These are phyloP conservation scores for Fremontodendron californicum DNA, from an alignment of 345 rosid species.

Conservation along the genomic window DNA sequence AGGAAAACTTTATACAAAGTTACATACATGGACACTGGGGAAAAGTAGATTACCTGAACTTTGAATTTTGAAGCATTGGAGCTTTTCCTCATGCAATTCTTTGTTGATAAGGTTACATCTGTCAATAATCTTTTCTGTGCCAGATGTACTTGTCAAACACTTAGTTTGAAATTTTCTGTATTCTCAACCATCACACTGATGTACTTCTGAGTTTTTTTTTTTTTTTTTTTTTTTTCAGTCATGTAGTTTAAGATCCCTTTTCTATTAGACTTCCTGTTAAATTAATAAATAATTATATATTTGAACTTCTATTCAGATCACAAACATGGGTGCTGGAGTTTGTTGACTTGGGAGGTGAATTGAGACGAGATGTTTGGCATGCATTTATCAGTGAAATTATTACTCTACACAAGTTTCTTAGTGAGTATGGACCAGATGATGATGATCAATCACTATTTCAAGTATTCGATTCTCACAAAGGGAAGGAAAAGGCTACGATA, in stretches of 20 bases:
- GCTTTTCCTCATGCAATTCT: background rate
- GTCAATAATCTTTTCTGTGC: background rate
- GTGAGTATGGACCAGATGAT: conserved; percentile 72
- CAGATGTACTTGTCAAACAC: background rate
- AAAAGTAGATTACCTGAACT: background rate
- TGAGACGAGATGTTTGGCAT: conserved; percentile 94
- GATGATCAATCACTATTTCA: conserved; percentile 50
- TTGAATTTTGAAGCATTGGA: background rate
- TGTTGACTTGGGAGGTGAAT: conserved; percentile 93
- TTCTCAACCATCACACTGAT: background rate
- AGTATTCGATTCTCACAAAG: conserved; percentile 77
- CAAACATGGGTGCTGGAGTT: conserved; percentile 86
- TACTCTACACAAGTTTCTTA: conserved; percentile 68
- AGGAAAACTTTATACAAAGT: background rate
- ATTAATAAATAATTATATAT: background rate
- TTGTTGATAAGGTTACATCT: background rate
- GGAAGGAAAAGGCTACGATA: conserved; percentile 66
- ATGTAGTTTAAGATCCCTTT: background rate
- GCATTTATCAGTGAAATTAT: conserved; percentile 78
- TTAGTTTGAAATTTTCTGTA: background rate
- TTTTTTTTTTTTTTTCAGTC: background rate
- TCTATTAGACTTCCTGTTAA: background rate
- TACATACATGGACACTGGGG: background rate
- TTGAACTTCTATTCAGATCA: conserved; percentile 41
- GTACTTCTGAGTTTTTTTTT: background rate